Percentiles rank a stretch among this genome's conserved stretches.
Evolutionary conservation across 495 filamentous ascomycete species (phyloP).

Genomic region (Terfezia boudieri): DNA sequence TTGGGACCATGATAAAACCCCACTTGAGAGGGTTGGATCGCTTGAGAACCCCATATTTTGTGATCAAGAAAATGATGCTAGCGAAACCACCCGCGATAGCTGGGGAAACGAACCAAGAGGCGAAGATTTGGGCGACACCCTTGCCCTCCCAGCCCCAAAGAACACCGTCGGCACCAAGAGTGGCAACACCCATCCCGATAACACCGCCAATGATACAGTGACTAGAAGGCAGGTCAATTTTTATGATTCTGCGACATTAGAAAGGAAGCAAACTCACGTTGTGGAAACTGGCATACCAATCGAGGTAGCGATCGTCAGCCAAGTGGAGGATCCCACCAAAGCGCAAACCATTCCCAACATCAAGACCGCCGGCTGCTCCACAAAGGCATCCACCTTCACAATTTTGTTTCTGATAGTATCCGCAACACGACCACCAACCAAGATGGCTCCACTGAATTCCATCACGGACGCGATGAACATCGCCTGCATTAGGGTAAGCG

Average conservation of each 20-base stretch:
- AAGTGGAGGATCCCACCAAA: conserved; percentile 33
- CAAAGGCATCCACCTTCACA: conserved; percentile 31
- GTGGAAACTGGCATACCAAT: conserved; percentile 39
- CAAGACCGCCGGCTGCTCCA: conserved; percentile 28
- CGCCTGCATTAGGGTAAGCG: conserved; percentile 41
- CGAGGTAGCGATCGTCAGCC: conserved; percentile 34
- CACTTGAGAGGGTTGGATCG: conserved; percentile 34
- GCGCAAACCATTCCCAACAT: conserved; percentile 45
- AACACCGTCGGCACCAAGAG: conserved; percentile 29
- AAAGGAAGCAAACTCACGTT: conserved; percentile 20
- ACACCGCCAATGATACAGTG: conserved; percentile 41
- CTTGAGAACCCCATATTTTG: conserved; percentile 40
- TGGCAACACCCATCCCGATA: conserved; percentile 39
- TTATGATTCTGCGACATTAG: not conserved
- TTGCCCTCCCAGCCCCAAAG: conserved; percentile 32
- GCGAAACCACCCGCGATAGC: conserved; percentile 34
- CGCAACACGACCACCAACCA: conserved; percentile 40
- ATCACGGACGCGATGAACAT: conserved; percentile 44
- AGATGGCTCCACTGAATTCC: conserved; percentile 43
- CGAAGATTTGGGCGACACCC: conserved; percentile 35
- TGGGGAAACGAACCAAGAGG: conserved; percentile 41
- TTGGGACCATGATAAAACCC: conserved; percentile 34
- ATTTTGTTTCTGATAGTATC: conserved; percentile 47
- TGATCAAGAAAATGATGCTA: conserved; percentile 37
- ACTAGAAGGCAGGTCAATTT: not conserved